Evolutionary conservation across 495 filamentous ascomycete species (phyloP), one percentile per base, ranked within the genome.

Genomic region (Talaromyces trachyspermus): DNA sequence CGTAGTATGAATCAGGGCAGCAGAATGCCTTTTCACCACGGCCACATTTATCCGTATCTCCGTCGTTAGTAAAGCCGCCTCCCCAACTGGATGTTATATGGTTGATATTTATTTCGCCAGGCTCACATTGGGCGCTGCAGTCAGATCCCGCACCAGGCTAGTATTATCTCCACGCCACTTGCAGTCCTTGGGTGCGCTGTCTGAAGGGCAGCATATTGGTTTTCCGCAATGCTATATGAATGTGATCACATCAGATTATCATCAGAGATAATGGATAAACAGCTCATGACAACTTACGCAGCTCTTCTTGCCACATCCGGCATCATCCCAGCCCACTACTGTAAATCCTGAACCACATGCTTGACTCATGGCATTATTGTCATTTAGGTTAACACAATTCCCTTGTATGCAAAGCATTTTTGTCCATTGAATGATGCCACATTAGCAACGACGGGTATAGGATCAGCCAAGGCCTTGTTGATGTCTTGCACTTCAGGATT

Each of bases 101-200:
- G 18, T 40, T 40, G 37, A 40, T 40, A 20, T 40, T 40, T 20
- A 40, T 40, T 14, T 40, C 37, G 8, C 37, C 37, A 40, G 37
- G 37, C 18, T 20, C 37, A 40, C 37, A 40, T 24, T 40, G 37
- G 20, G 37, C 35, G 10, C 18, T 20, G 15, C 35, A 38, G 35
- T 38, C 35, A 6, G 35, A 38, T 18, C 35, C 15, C 10, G 35
- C 35, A 38, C 35, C 35, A 32, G 29, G 4, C 35, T 20, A 20
- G 14, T 38, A 38, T 38, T 38, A 20, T 38, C 18, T 18, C 35
- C 35, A 15, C 35, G 35, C 35, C 35, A 38, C 15, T 18, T 38
- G 18, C 35, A 38, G 35, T 38, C 18, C 18, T 38, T 38, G 15
- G 35, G 35, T 20, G 35, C 35, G 8, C 35, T 38, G 18, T 38